Evolutionary conservation across 2,329 filamentous ascomycete genomes (phyloP).

Genomic region (Nemania sp.): DNA sequence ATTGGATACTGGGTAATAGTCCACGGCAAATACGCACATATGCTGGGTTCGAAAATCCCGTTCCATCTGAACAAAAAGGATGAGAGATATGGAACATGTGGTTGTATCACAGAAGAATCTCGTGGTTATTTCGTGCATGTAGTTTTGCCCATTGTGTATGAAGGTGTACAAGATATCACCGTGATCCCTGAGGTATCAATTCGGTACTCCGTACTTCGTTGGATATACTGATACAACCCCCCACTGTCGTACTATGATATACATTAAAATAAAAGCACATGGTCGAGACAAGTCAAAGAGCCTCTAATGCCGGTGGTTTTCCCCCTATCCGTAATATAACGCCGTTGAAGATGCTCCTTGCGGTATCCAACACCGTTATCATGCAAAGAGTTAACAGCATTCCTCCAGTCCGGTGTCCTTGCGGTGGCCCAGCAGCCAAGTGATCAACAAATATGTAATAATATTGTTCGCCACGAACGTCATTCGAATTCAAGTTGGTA

Average conservation of each 20-base stretch:
- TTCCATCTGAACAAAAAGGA: too few relatives aligned
- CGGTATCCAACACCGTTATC: slow-evolving; percentile 21
- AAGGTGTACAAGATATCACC: background rate
- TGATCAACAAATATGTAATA: background rate
- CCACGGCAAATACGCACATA: too few relatives aligned
- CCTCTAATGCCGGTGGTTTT: slow-evolving; percentile 19
- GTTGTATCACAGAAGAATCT: too few relatives aligned
- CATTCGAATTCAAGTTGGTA: slow-evolving; percentile 36
- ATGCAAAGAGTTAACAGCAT: slow-evolving; percentile 14
- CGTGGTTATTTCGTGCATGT: too few relatives aligned
- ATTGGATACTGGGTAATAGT: too few relatives aligned
- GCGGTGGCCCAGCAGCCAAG: slow-evolving; percentile 7
- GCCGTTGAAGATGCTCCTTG: slow-evolving; percentile 24
- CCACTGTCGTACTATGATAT: slow-evolving; percentile 14
- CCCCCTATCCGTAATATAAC: slow-evolving; percentile 12
- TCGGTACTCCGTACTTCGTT: slow-evolving; percentile 1
- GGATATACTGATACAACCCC: slow-evolving; percentile 15
- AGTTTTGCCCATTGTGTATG: too few relatives aligned
- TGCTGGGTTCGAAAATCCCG: too few relatives aligned
- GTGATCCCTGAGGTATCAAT: background rate
- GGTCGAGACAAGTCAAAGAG: slow-evolving; percentile 3
- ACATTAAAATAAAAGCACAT: slow-evolving; percentile 20
- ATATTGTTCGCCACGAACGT: slow-evolving; percentile 31
- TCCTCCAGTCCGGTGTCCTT: slow-evolving; percentile 11
- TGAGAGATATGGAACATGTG: too few relatives aligned